phyloP scores from a whole-genome alignment of 352 stramenopile genomes.

The Phytophthora lateralis region DNA sequence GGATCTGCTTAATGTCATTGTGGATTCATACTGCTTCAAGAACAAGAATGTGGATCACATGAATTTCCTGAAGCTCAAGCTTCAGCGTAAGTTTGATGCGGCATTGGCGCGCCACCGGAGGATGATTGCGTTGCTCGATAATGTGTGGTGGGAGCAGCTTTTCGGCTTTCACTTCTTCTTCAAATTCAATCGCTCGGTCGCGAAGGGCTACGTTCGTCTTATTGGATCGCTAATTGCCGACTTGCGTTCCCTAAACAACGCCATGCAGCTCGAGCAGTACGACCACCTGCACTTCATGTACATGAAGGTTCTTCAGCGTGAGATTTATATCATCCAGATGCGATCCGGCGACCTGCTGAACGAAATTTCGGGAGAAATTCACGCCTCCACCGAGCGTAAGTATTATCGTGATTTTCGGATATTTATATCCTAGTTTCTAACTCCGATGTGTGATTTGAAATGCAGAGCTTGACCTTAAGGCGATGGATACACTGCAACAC shows the following conservation, averaged over 20 bases:
- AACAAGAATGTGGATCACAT: conserved; percentile 88
- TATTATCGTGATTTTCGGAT: conserved; percentile 10
- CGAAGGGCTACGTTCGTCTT: conserved; percentile 70
- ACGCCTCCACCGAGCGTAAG: conserved; percentile 53
- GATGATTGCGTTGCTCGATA: conserved; percentile 65
- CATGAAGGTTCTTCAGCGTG: conserved; percentile 80
- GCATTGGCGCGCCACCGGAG: conserved; percentile 50
- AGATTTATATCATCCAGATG: conserved; percentile 84
- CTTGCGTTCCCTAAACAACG: conserved; percentile 70
- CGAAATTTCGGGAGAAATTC: conserved; percentile 70
- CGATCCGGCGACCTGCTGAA: conserved; percentile 64
- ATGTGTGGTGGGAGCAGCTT: conserved; percentile 87
- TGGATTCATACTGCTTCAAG: conserved; percentile 89
- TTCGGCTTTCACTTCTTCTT: conserved; percentile 69
- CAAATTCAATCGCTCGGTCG: conserved; percentile 74
- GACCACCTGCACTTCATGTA: conserved; percentile 71
- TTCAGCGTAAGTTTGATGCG: conserved; percentile 74
- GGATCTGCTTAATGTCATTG: conserved; percentile 80
- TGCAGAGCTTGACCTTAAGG: conserved; percentile 56
- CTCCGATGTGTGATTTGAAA: conserved; percentile 4
- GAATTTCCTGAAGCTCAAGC: conserved; percentile 78
- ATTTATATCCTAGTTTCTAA: conserved; percentile 1
- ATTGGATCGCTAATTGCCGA: conserved; percentile 70
- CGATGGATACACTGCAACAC: conserved; percentile 47
- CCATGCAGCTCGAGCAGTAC: conserved; percentile 85